These are phyloP conservation scores for Leucosporidium scottii DNA, from an alignment of 768 basidiomycete species.

Conservation along the genomic window DNA sequence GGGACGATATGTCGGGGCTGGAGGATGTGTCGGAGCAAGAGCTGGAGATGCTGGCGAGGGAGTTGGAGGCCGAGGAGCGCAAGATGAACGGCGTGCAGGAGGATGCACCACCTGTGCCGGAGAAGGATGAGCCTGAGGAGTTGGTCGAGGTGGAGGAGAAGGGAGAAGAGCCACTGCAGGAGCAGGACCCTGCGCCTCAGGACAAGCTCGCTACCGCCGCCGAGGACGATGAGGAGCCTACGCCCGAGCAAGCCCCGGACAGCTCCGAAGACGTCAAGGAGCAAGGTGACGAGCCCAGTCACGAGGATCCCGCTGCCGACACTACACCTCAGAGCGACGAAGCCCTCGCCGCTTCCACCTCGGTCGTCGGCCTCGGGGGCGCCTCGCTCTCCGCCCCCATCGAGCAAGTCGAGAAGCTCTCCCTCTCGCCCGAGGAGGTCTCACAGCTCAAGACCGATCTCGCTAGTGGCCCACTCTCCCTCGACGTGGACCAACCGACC, in stretches of 20 bases:
- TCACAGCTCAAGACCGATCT: too few relatives aligned
- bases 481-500: too few relatives aligned
- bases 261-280: too few relatives aligned
- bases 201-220: too few relatives aligned
- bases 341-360: background rate
- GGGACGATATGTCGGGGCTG: conserved; percentile 24
- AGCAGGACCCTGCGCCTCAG: background rate
- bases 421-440: background rate
- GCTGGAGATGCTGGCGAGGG: conserved; percentile 18
- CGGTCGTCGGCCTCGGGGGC: conserved; percentile 20
- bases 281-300: too few relatives aligned
- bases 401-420: conserved; percentile 9
- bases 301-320: too few relatives aligned
- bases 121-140: background rate
- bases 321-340: too few relatives aligned
- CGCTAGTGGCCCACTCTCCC: too few relatives aligned
- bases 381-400: conserved; percentile 17
- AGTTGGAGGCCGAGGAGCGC: conserved; percentile 20
- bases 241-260: too few relatives aligned
- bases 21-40: conserved; percentile 13
- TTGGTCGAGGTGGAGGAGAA: background rate
- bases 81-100: background rate
- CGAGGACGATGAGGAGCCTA: too few relatives aligned
- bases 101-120: background rate
- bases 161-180: background rate